Percentiles rank a stretch among this genome's conserved stretches.
Conservation (phyloP, 768 basidiomycete species). For the Auricularia auricula-judae region DNA sequence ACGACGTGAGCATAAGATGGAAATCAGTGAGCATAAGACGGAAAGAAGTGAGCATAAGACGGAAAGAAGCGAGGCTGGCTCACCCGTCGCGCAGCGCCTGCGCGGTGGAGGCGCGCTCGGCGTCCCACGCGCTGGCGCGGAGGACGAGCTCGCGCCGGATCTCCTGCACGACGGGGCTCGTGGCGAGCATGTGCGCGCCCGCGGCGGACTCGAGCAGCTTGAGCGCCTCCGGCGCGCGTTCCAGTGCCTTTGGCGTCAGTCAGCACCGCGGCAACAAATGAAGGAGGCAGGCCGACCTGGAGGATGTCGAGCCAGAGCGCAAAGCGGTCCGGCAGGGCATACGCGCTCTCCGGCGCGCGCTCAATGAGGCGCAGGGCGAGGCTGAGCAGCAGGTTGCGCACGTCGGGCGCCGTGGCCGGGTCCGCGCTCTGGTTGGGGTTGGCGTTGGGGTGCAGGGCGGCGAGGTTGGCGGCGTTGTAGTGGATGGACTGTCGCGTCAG, state of each 20-base stretch:
- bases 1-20: neutral
- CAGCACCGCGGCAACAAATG: neutral
- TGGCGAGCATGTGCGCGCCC: slow-evolving; percentile 55
- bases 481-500: no score
- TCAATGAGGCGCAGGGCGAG: slow-evolving; percentile 67
- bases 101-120: slow-evolving; percentile 49
- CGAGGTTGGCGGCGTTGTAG: neutral
- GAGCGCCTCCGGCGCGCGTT: slow-evolving; percentile 58
- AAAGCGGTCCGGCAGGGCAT: slow-evolving; percentile 62
- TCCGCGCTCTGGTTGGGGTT: slow-evolving; percentile 54
- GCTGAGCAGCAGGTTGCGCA: slow-evolving; percentile 61
- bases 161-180: slow-evolving; percentile 66
- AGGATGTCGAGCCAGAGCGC: slow-evolving; percentile 65
- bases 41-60: neutral
- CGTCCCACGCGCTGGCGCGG: slow-evolving; percentile 39
- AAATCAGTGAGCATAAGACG: slow-evolving; percentile 1
- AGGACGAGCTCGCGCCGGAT: slow-evolving; percentile 62
- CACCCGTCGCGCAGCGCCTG: slow-evolving; percentile 26
- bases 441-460: neutral
- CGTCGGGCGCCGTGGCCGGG: slow-evolving; percentile 42
- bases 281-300: slow-evolving; percentile 15
- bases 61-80: slow-evolving; percentile 22
- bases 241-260: slow-evolving; percentile 30
- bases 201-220: slow-evolving; percentile 57
- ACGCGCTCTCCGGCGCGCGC: slow-evolving; percentile 51